Evolutionary conservation across 179 eudicot genomes (phyloP).

Genomic region (Beta corolliflora): DNA sequence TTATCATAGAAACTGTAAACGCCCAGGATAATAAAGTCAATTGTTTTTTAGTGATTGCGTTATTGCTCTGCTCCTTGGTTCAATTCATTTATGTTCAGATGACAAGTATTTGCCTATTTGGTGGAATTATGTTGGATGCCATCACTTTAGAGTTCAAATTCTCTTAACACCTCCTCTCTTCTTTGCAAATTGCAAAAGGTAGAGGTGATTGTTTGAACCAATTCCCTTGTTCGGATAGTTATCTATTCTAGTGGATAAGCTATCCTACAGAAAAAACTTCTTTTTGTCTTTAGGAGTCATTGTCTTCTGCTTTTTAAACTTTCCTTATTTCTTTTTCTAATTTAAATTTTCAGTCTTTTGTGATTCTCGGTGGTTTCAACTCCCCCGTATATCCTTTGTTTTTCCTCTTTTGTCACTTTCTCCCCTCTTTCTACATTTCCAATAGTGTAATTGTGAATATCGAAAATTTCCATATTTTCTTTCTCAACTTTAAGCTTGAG

Average conservation of each 20-base stretch:
- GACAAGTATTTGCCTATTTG: background rate
- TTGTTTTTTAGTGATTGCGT: background rate
- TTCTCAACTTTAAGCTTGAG: background rate
- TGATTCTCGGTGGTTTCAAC: background rate
- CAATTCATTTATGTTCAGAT: background rate
- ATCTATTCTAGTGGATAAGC: background rate
- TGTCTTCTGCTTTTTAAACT: background rate
- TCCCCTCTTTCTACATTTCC: background rate
- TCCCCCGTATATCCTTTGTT: too few relatives aligned
- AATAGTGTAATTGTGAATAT: background rate
- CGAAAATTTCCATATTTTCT: background rate
- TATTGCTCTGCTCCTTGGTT: background rate
- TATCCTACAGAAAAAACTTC: too few relatives aligned
- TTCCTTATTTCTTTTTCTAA: too few relatives aligned
- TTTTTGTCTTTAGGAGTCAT: too few relatives aligned
- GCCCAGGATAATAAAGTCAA: background rate
- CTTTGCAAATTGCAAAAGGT: background rate
- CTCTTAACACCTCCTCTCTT: too few relatives aligned
- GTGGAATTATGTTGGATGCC: background rate
- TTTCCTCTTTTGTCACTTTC: background rate
- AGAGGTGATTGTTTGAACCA: background rate
- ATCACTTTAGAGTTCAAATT: background rate
- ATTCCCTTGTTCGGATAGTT: background rate
- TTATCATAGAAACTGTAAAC: background rate
- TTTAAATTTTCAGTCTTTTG: too few relatives aligned